Base-by-base conservation (phyloP, 2,329 filamentous ascomycete species). In the Aschersonia sp. region DNA sequence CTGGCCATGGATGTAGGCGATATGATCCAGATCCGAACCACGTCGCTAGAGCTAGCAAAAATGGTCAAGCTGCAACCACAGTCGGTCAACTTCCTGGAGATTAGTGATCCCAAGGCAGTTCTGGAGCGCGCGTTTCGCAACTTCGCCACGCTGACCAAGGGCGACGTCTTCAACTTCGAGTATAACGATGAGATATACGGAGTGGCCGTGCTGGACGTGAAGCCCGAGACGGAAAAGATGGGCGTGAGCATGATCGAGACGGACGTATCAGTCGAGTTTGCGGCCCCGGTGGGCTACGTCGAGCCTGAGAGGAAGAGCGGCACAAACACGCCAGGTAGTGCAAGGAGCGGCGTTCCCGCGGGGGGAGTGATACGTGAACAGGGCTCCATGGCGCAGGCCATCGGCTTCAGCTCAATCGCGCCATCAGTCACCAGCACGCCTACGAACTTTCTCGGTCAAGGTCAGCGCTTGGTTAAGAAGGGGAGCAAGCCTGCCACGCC, bases 31-130 rank as follows among this genome's bases (percentile, higher is more conserved):
- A 82, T 96, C 65, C 94, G 94, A 66, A 94, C 88, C 6, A 97
- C 92, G 2, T 91, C 94, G 42, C 77, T 98, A 12, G 86, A 89
- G 46, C 81, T 91, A 0, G 92, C 92, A 35, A 83, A 82, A 53
- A 84, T 95, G 65, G 94, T 98, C 70, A 98, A 98, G 68, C 78
- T 98, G 6, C 91, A 98, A 69, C 87, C 92, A 0, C 92, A 98
- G 67, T 89, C 87, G 29, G 81, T 85, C 47, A 85, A 84, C 57
- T 98, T 98, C 67, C 84, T 98, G 53, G 91, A 97, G 44, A 97
- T 98, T 61, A 91, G 85, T 58, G 92, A 98, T 59, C 92, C 92
- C 29, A 96, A 95, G 68, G 92, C 92, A 41, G 92, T 98, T 9
- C 80, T 98, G 31, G 92, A 98, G 67, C 92, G 92, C 58, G 91